Percentiles rank a stretch among this genome's conserved stretches.
Evolutionary conservation across 1,284 basidiomycete species (phyloP).

Genomic region (Ustilago lituana): DNA sequence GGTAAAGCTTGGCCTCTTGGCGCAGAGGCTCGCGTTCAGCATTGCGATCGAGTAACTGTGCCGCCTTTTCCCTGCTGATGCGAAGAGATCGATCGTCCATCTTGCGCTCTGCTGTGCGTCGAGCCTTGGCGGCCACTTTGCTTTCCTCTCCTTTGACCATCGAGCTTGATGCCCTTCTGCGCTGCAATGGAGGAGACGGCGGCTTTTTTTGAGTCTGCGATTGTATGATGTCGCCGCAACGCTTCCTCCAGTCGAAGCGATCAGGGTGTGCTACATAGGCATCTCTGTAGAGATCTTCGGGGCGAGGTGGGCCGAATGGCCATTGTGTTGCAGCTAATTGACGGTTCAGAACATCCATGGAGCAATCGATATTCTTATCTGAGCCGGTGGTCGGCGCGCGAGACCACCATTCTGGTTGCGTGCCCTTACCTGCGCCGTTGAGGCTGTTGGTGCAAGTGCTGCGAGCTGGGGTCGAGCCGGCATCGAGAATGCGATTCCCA

Average conservation of each 20-base stretch:
- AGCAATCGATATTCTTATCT: neutral
- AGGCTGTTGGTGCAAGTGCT: neutral
- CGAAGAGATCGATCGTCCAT: conserved; percentile 44
- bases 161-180: conserved; percentile 25
- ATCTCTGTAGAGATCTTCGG: conserved; percentile 41
- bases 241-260: conserved; percentile 45
- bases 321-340: conserved; percentile 21
- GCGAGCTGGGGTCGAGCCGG: neutral
- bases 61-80: conserved; percentile 34
- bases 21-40: conserved; percentile 36
- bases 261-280: conserved; percentile 41
- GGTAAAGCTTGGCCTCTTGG: conserved; percentile 35
- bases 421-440: neutral
- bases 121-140: conserved; percentile 36
- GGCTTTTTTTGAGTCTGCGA: too few species aligned
- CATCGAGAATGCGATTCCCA: conserved; percentile 9
- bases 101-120: conserved; percentile 31
- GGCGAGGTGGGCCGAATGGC: conserved; percentile 32
- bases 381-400: neutral
- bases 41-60: conserved; percentile 14
- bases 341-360: conserved; percentile 19
- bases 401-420: conserved; percentile 27
- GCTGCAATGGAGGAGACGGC: conserved; percentile 17
- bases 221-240: conserved; percentile 8
- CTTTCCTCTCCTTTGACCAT: conserved; percentile 38